These are phyloP conservation scores for Cicer cuneatum DNA, from an alignment of 306 rosid species.

Conservation along the genomic window DNA sequence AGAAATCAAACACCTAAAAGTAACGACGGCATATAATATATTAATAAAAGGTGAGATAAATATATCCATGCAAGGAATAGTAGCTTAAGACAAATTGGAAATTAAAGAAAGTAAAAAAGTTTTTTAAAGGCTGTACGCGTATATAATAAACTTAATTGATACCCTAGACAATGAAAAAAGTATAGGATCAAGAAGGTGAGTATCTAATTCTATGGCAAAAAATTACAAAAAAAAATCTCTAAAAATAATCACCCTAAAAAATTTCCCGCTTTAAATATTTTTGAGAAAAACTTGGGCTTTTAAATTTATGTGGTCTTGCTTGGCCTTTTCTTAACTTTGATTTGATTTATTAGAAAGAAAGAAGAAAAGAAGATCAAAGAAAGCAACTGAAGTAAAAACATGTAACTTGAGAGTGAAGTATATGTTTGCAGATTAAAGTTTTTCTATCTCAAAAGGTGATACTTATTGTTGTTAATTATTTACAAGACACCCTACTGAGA, in stretches of 20 bases:
- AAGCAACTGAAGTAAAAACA: constrained; percentile 56
- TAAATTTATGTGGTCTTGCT: constrained; percentile 38
- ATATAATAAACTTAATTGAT: constrained; percentile 1
- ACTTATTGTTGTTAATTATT: constrained; percentile 48
- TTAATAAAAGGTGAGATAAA: too few relatives aligned
- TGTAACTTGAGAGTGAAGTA: constrained; percentile 79
- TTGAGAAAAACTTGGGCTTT: constrained; percentile 57
- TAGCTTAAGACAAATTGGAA: neutral
- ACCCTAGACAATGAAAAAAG: neutral
- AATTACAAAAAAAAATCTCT: neutral
- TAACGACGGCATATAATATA: too few relatives aligned
- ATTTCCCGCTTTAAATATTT: constrained; percentile 53
- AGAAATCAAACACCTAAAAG: too few relatives aligned
- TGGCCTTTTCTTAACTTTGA: constrained; percentile 61
- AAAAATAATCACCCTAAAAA: constrained; percentile 23
- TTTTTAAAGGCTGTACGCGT: constrained; percentile 12
- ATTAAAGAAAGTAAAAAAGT: constrained; percentile 23
- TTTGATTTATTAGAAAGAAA: constrained; percentile 51
- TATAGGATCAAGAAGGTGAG: neutral
- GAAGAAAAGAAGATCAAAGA: constrained; percentile 47
- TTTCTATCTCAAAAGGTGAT: constrained; percentile 51
- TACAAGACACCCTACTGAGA: constrained; percentile 41
- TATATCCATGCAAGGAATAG: too few relatives aligned
- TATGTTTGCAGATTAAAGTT: constrained; percentile 44
- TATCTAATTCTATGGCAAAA: constrained; percentile 34